phyloP scores from a whole-genome alignment of 345 rosid species.

The Cardiospermum halicacabum region DNA sequence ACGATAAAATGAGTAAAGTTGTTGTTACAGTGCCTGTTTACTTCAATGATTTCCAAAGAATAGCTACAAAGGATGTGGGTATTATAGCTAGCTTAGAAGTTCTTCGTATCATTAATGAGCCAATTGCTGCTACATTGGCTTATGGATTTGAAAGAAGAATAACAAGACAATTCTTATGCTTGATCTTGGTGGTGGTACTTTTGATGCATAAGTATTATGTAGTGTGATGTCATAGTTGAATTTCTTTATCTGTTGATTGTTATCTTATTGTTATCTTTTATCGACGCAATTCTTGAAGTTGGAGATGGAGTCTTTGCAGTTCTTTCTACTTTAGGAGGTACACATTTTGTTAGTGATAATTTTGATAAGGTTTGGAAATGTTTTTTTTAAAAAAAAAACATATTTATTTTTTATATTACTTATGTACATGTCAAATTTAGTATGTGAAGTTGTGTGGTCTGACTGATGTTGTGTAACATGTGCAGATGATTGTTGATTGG shows the following conservation, averaged over 20 bases:
- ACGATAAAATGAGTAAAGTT: constrained; percentile 65
- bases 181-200: constrained; percentile 99
- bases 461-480: background rate
- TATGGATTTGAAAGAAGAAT: constrained; percentile 92
- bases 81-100: constrained; percentile 78
- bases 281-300: constrained; percentile 81
- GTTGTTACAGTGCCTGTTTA: constrained; percentile 76
- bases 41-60: constrained; percentile 86
- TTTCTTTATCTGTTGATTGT: background rate
- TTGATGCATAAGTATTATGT: constrained; percentile 76
- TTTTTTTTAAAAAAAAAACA: too few species aligned
- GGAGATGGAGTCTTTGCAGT: constrained; percentile 99
- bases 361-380: constrained; percentile 70
- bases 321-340: constrained; percentile 95
- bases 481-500: constrained; percentile 97
- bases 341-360: constrained; percentile 99
- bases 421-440: background rate
- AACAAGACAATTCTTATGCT: constrained; percentile 94
- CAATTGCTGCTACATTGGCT: constrained; percentile 96
- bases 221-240: background rate
- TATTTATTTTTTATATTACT: too few species aligned
- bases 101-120: constrained; percentile 93
- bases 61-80: constrained; percentile 98
- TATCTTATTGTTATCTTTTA: background rate
- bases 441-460: background rate